Evolutionary conservation across 225 moss, liverwort and hornwort genomes (phyloP).

Genomic region (Polytrichum commune): DNA sequence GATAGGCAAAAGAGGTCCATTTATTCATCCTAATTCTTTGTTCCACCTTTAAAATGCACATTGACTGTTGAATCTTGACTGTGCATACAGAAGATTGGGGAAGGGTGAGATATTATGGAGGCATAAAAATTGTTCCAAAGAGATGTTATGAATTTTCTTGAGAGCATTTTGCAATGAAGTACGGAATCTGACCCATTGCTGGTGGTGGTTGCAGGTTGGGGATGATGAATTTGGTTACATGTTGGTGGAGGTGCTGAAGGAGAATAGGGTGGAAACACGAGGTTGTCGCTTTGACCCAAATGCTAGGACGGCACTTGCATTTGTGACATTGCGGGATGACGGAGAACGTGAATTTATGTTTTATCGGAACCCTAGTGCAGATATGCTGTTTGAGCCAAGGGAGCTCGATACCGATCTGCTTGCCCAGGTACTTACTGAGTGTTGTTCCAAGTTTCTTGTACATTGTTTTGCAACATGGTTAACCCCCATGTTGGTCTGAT

Average conservation of each 20-base stretch:
- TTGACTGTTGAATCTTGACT: too few relatives aligned
- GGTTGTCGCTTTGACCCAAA: constrained; percentile 84
- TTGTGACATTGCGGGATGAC: constrained; percentile 81
- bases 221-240: constrained; percentile 96
- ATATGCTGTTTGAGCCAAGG: constrained; percentile 67
- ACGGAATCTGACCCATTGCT: background rate
- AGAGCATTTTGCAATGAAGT: too few relatives aligned
- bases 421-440: constrained; percentile 53
- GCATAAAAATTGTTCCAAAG: too few relatives aligned
- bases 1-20: too few relatives aligned
- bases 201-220: constrained; percentile 57
- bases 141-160: too few relatives aligned
- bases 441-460: constrained; percentile 1
- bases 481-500: too few relatives aligned
- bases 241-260: constrained; percentile 87
- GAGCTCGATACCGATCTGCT: constrained; percentile 78
- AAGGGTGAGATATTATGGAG: too few relatives aligned
- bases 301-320: constrained; percentile 87
- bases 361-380: constrained; percentile 88
- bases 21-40: too few relatives aligned
- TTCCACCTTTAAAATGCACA: too few relatives aligned
- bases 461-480: background rate
- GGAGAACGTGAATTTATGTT: constrained; percentile 96
- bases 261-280: constrained; percentile 83
- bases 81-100: too few relatives aligned